Conservation (phyloP, 768 basidiomycete genomes). For the Phylloporus rhodoxanthus region DNA sequence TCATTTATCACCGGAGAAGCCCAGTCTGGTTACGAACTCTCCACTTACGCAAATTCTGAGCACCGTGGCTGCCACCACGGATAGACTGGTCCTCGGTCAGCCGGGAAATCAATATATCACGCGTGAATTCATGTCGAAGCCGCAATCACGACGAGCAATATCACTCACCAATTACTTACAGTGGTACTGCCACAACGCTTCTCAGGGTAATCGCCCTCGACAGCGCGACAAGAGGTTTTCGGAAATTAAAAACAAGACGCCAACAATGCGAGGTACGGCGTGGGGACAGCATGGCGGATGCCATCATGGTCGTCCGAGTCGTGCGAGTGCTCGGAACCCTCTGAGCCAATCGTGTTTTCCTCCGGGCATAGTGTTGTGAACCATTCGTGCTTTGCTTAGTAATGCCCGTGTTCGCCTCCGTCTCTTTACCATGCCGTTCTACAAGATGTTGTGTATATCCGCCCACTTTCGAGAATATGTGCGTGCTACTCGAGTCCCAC, state of each 20-base stretch:
- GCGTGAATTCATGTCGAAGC: no score
- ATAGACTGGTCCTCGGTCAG: neutral
- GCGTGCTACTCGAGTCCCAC: slow-evolving; percentile 20
- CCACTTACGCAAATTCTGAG: slow-evolving; percentile 20
- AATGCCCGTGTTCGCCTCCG: neutral
- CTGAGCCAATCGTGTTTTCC: neutral
- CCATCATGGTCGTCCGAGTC: no score
- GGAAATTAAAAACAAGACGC: slow-evolving; percentile 24
- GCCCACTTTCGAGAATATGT: slow-evolving; percentile 73
- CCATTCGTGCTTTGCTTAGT: slow-evolving; percentile 16
- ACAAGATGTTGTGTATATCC: slow-evolving; percentile 81
- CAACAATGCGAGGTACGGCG: neutral
- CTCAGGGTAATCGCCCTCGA: no score
- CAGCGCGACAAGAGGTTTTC: slow-evolving; percentile 6
- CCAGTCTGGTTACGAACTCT: slow-evolving; percentile 9
- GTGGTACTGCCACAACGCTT: no score
- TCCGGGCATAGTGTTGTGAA: no score
- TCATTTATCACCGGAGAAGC: slow-evolving; percentile 26
- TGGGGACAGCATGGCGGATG: no score
- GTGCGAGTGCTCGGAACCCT: no score
- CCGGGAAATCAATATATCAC: no score
- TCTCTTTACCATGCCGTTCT: slow-evolving; percentile 68
- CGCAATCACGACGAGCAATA: neutral
- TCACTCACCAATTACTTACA: neutral
- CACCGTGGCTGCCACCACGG: no score